Conservation (phyloP, 2,329 filamentous ascomycete species). For the Xylariales sp. region DNA sequence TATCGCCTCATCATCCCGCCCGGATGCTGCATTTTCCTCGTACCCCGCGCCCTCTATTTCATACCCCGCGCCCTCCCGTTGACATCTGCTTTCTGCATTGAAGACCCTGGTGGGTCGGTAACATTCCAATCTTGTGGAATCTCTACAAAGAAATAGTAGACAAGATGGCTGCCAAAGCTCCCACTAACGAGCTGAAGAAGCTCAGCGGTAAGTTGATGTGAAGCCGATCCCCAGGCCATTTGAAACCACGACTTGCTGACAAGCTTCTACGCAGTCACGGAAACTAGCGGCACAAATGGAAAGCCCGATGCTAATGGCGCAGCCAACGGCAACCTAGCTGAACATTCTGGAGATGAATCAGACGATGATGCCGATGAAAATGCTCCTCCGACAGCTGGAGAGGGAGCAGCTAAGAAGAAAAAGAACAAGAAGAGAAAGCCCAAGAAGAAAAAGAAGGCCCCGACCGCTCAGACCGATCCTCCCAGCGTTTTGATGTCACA, state of each 20-base stretch:
- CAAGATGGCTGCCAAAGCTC: constrained; percentile 37
- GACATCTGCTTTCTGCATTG: constrained; percentile 10
- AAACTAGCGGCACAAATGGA: constrained; percentile 33
- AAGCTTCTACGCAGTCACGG: constrained; percentile 29
- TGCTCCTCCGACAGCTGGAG: constrained; percentile 26
- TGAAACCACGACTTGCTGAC: background rate
- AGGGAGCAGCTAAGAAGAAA: constrained; percentile 49
- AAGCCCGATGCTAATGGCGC: constrained; percentile 33
- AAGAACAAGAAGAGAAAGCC: constrained; percentile 81
- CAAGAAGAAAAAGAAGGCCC: constrained; percentile 62
- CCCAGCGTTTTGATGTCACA: constrained; percentile 69
- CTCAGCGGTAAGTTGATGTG: constrained; percentile 29
- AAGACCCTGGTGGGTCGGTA: constrained; percentile 16
- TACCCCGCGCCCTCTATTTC: too few species aligned
- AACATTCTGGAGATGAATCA: constrained; percentile 45
- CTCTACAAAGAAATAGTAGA: constrained; percentile 4
- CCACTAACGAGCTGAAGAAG: constrained; percentile 36
- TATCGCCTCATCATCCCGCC: too few species aligned
- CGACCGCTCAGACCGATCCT: constrained; percentile 70
- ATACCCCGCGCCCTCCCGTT: constrained; percentile 12
- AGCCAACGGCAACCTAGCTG: constrained; percentile 33
- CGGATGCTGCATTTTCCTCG: too few species aligned
- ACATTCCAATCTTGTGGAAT: too few species aligned
- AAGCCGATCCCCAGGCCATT: background rate
- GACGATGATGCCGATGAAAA: constrained; percentile 47